Evolutionary conservation across 495 filamentous ascomycete species (phyloP).

Genomic region (Baudoinia panamericana): DNA sequence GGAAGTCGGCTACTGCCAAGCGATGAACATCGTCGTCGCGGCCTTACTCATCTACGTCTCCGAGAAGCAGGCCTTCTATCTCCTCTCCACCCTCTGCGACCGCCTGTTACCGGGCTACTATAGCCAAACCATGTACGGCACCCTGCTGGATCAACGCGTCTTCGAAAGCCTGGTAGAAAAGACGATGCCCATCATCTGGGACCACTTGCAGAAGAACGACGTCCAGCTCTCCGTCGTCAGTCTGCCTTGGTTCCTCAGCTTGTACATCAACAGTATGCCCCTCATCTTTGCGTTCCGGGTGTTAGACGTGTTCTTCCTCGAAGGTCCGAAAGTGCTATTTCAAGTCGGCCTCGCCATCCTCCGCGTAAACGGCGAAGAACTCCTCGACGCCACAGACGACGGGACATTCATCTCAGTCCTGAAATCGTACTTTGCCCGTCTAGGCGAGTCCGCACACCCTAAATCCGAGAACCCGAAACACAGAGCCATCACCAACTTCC

Average conservation of each 20-base stretch:
- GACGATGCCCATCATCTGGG: slow-evolving; percentile 98
- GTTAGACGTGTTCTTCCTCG: slow-evolving; percentile 93
- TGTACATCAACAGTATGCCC: slow-evolving; percentile 99
- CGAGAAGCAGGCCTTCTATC: slow-evolving; percentile 87
- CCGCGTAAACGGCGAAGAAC: slow-evolving; percentile 92
- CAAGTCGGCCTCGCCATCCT: slow-evolving; percentile 92
- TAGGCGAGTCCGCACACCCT: slow-evolving; percentile 93
- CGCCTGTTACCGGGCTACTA: slow-evolving; percentile 92
- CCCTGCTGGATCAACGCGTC: slow-evolving; percentile 86
- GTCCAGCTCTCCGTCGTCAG: slow-evolving; percentile 98
- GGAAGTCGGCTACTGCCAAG: slow-evolving; percentile 94
- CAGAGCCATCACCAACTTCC: slow-evolving; percentile 83
- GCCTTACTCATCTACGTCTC: slow-evolving; percentile 97
- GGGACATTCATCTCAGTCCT: slow-evolving; percentile 93
- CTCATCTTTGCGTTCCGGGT: slow-evolving; percentile 93
- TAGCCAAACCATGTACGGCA: slow-evolving; percentile 97
- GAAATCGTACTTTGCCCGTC: slow-evolving; percentile 81
- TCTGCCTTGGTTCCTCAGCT: slow-evolving; percentile 90
- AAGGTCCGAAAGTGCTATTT: slow-evolving; percentile 94
- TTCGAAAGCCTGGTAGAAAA: slow-evolving; percentile 95
- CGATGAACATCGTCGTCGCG: slow-evolving; percentile 98
- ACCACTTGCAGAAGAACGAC: slow-evolving; percentile 85
- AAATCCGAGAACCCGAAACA: slow-evolving; percentile 87
- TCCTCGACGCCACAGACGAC: slow-evolving; percentile 90
- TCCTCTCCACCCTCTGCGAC: slow-evolving; percentile 84